Base-by-base conservation (phyloP, 2,329 filamentous ascomycete species). In the Hypocrella siamensis region DNA sequence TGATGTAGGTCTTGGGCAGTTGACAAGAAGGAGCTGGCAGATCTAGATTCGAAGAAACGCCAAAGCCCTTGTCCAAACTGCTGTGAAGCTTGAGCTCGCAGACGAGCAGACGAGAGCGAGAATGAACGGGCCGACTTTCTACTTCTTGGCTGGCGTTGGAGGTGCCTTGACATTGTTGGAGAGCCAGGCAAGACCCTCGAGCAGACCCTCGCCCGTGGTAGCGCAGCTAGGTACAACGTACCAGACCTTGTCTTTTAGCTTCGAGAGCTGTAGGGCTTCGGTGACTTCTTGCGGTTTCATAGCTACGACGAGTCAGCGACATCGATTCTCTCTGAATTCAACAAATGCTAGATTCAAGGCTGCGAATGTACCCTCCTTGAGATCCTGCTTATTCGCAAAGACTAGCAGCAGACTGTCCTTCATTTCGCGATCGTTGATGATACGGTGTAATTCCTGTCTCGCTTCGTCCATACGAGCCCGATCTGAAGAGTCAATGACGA, bases 331-430 rank as follows among this genome's bases (percentile, higher is more conserved):
- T 22, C 21, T n/a, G 21, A 22, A 12, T 11, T 34, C 33, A 17
- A 41, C 34, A n/a, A n/a, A n/a, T n/a, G n/a, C n/a, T n/a, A n/a
- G n/a, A n/a, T n/a, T n/a, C n/a, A n/a, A n/a, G n/a, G n/a, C n/a
- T n/a, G n/a, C n/a, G 19, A 17, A 21, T 22, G 35, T 60, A 82
- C 83, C 75, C 52, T 83, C 82, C 36, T 71, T 67, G 46, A 96
- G 65, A 73, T 98, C 90, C 63, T 96, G 90, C 73, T 98, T 98
- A 68, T 98, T 98, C 51, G 90, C 90, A 57, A 98, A 96, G 26
- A 98, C 88, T 38, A 96, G 63, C 46, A 98, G 65, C 46, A 96
- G 67, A 39, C 85, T 86, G 52, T 96, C 88, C 63, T 90, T 86
- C 75, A 96, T 88, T 68, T 98, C 90, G 42, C 88, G 78, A 56